Evolutionary conservation across 345 rosid species (phyloP).

Genomic region (Populus alba): DNA sequence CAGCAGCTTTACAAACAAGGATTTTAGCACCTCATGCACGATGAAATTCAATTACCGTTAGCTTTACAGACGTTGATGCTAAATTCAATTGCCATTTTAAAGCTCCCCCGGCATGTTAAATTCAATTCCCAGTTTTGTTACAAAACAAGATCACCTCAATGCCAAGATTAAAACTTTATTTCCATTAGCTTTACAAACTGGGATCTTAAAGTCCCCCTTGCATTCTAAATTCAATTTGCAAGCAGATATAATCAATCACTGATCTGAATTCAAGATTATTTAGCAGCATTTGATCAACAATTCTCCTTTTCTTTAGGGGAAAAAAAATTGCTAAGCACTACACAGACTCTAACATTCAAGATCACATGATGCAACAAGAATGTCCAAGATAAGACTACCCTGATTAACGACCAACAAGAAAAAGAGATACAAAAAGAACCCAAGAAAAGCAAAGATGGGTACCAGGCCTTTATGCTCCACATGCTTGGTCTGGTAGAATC

Average conservation of each 20-base stretch:
- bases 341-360: background rate
- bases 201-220: background rate
- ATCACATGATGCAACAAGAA: background rate
- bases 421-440: background rate
- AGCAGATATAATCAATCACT: background rate
- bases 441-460: slow-evolving; percentile 2
- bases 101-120: too few relatives aligned
- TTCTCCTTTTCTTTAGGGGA: background rate
- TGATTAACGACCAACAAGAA: background rate
- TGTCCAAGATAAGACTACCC: background rate
- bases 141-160: background rate
- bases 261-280: background rate
- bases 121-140: background rate
- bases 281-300: background rate
- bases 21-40: background rate
- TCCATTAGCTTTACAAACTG: background rate
- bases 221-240: background rate
- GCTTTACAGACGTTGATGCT: background rate
- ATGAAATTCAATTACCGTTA: too few relatives aligned
- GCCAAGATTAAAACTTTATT: background rate
- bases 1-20: background rate
- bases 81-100: too few relatives aligned
- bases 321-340: background rate
- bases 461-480: slow-evolving; percentile 98
- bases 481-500: slow-evolving; percentile 78